Evolutionary conservation across 2,329 filamentous ascomycete species (phyloP).

Genomic region (Conoideocrella luteorostrata): DNA sequence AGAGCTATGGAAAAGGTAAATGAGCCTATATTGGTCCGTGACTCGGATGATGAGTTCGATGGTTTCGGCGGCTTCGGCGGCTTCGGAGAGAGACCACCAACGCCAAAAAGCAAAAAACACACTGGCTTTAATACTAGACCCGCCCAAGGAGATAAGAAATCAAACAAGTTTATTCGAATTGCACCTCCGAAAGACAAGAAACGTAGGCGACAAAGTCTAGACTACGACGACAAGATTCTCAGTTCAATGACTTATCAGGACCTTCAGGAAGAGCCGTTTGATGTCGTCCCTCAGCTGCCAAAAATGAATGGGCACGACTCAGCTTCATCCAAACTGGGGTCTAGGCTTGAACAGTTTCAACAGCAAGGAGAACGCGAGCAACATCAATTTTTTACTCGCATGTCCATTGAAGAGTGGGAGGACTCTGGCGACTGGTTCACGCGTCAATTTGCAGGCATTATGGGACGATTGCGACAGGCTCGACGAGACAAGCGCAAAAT

Average conservation of each 20-base stretch:
- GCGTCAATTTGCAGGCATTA: constrained; percentile 44
- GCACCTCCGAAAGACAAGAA: constrained; percentile 24
- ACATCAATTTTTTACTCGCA: constrained; percentile 43
- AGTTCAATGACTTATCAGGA: constrained; percentile 46
- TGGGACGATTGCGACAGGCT: constrained; percentile 40
- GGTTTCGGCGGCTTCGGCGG: constrained; percentile 13
- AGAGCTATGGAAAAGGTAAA: constrained; percentile 13
- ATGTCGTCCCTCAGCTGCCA: constrained; percentile 42
- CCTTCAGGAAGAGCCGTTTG: constrained; percentile 47
- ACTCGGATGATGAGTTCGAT: constrained; percentile 18
- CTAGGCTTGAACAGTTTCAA: constrained; percentile 45
- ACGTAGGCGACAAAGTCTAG: constrained; percentile 38
- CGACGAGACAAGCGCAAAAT: constrained; percentile 43
- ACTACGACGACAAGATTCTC: constrained; percentile 53
- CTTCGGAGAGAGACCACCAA: constrained; percentile 17
- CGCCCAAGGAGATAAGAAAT: constrained; percentile 18
- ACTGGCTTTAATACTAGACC: constrained; percentile 14
- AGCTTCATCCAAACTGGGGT: constrained; percentile 35
- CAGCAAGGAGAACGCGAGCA: constrained; percentile 39
- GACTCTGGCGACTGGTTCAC: constrained; percentile 55
- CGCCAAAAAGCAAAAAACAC: constrained; percentile 17
- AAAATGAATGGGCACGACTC: constrained; percentile 26
- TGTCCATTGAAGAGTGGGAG: constrained; percentile 53
- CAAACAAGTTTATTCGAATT: constrained; percentile 12
- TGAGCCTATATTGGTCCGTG: constrained; percentile 13